Evolutionary conservation across 169 alveolate genomes (phyloP), one percentile per base, ranked within the genome.

Genomic region (Eimeria falciformis): DNA sequence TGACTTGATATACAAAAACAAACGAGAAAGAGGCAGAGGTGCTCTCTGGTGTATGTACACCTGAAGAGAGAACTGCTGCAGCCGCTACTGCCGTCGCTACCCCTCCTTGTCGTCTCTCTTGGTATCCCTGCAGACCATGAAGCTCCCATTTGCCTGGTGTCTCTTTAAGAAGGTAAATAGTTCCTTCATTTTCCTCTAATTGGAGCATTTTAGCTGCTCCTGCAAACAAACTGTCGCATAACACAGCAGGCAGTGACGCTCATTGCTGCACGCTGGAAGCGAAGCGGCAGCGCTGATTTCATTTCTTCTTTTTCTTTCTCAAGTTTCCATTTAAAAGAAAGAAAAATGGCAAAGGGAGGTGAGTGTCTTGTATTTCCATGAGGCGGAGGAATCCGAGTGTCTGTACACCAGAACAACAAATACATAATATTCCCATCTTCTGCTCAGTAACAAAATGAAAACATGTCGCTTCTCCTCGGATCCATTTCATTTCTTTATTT

Each of bases 291-390:
- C 27, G 88, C 88, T 79, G 43, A 29, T 68, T 73, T 71, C 73
- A 3, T 12, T 14, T 4, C 40, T 79, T 29, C 23, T 53, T 18
- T 53, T 14, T 4, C 55, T 79, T 53, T 53, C 73, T 37, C 55
- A 53, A 50, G 50, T 33, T 79, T 53, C 40, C 53, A 12, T 79
- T 79, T 58, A 12, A 14, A 23, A 11, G 46, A 12, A 17, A n/a
- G 47, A 73, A 79, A 79, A 79, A 79, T 79, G 88, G 88, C 88
- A 50, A 79, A 79, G 55, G 88, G 88, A 23, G 50, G 88, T 79
- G 50, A 79, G 88, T 53, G 25, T 5, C 29, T 23, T 55, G 27
- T 37, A 0, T 29, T 46, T 3, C 65, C 7, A 53, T 53, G 65
- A 53, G 25, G 3, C 25, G 65, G 25, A 53, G n/a, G 40, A 33